A percentile compares a stretch with the other conserved stretches of the same genome.
Conservation (phyloP, 2,329 filamentous ascomycete species). For the Hypocreales sp. region DNA sequence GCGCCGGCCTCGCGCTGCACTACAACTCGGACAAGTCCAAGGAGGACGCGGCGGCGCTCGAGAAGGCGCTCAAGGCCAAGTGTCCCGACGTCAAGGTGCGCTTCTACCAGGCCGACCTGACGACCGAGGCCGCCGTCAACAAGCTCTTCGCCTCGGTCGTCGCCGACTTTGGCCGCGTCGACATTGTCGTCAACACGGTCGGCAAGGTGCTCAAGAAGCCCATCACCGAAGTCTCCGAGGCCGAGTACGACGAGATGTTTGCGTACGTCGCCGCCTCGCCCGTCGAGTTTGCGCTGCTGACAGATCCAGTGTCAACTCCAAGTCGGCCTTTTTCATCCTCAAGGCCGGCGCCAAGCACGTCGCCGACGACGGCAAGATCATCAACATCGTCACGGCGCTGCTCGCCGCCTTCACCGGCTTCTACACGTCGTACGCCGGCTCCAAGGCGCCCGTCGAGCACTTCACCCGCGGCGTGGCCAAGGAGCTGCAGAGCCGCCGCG, state of each 20-base stretch:
- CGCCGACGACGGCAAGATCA: conserved; percentile 27
- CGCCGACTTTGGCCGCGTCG: conserved; percentile 25
- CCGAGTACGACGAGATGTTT: conserved; percentile 31
- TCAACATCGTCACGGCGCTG: conserved; percentile 27
- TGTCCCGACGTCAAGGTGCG: conserved; percentile 16
- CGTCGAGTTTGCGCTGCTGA: neutral
- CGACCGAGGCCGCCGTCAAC: conserved; percentile 20
- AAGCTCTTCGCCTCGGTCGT: conserved; percentile 23
- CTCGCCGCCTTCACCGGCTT: conserved; percentile 28
- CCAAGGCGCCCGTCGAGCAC: conserved; percentile 22
- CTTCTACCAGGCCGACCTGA: conserved; percentile 27
- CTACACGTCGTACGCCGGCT: conserved; percentile 29
- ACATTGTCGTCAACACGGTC: conserved; percentile 34
- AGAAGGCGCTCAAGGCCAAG: conserved; percentile 17
- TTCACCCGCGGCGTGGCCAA: conserved; percentile 20
- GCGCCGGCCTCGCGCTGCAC: conserved; percentile 43
- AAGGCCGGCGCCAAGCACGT: conserved; percentile 25
- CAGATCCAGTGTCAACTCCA: conserved; percentile 20
- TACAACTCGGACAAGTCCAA: conserved; percentile 28
- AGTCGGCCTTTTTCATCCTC: conserved; percentile 27
- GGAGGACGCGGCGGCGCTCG: conserved; percentile 17
- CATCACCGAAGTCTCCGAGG: conserved; percentile 24
- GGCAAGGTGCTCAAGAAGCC: conserved; percentile 33
- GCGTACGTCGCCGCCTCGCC: too few species aligned
- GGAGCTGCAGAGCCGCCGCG: conserved; percentile 14